Percentiles rank a stretch among this genome's conserved stretches.
Evolutionary conservation across 257 asterid genomes (phyloP).

Genomic region (Fraxinus excelsior): DNA sequence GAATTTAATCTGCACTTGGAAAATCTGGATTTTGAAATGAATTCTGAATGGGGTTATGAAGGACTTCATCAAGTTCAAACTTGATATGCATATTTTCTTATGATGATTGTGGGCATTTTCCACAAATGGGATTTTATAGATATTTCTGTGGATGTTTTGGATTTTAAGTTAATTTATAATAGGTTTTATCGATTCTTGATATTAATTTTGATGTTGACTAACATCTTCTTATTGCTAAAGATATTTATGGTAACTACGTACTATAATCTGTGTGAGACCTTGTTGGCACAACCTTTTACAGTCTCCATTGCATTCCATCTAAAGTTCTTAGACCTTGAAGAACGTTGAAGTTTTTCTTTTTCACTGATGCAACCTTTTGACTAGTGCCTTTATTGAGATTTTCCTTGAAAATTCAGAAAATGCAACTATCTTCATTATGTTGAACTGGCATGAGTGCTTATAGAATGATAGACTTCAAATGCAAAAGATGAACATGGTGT

Average conservation of each 20-base stretch:
- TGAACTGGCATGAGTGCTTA: not conserved
- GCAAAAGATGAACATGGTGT: not conserved
- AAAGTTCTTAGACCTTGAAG: not conserved
- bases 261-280: not conserved
- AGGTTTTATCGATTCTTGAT: not conserved
- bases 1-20: not conserved
- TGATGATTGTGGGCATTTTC: conserved; percentile 6
- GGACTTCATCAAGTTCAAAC: conserved; percentile 5
- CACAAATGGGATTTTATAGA: conserved; percentile 15
- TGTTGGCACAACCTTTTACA: not conserved
- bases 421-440: not conserved
- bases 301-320: not conserved
- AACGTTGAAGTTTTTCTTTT: not conserved
- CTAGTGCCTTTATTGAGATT: not conserved
- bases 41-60: conserved; percentile 1
- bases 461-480: not conserved
- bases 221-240: not conserved
- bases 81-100: not conserved
- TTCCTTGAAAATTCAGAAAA: not conserved
- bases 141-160: not conserved
- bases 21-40: conserved; percentile 17
- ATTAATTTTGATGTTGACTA: not conserved
- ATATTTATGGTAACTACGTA: not conserved
- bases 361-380: not conserved
- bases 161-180: not conserved